Evolutionary conservation across 2,329 filamentous ascomycete genomes (phyloP).

Genomic region (Chalara sp.): DNA sequence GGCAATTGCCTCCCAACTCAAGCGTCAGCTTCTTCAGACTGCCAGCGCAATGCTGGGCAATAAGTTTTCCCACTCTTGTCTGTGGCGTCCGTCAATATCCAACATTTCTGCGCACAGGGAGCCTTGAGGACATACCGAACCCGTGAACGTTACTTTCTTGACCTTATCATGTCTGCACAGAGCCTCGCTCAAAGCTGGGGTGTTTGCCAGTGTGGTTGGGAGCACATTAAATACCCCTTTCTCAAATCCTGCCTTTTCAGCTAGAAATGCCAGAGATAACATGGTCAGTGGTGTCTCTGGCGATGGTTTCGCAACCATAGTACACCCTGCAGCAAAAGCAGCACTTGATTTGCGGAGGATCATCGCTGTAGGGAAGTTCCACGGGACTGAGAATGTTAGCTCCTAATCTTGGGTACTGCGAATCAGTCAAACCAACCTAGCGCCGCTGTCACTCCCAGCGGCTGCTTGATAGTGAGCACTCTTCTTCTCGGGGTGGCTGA

Average conservation of each 20-base stretch:
- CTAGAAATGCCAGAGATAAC: constrained; percentile 45
- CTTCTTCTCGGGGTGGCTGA: constrained; percentile 56
- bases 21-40: constrained; percentile 59
- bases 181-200: constrained; percentile 44
- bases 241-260: constrained; percentile 47
- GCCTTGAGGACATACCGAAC: too few relatives aligned
- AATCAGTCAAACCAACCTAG: too few relatives aligned
- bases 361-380: constrained; percentile 62
- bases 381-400: too few relatives aligned
- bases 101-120: too few relatives aligned
- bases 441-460: constrained; percentile 60
- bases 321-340: constrained; percentile 64
- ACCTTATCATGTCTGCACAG: constrained; percentile 50
- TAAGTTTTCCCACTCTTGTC: constrained; percentile 56
- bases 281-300: constrained; percentile 59
- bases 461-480: constrained; percentile 68
- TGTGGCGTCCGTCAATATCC: too few relatives aligned
- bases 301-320: constrained; percentile 69
- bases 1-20: constrained; percentile 59
- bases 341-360: constrained; percentile 60
- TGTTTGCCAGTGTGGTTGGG: constrained; percentile 50
- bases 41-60: constrained; percentile 51
- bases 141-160: constrained; percentile 58
- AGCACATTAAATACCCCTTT: constrained; percentile 55
- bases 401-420: too few relatives aligned